Evolutionary conservation across 208 protist species (phyloP).

Genomic region (Trypanosoma congolense): DNA sequence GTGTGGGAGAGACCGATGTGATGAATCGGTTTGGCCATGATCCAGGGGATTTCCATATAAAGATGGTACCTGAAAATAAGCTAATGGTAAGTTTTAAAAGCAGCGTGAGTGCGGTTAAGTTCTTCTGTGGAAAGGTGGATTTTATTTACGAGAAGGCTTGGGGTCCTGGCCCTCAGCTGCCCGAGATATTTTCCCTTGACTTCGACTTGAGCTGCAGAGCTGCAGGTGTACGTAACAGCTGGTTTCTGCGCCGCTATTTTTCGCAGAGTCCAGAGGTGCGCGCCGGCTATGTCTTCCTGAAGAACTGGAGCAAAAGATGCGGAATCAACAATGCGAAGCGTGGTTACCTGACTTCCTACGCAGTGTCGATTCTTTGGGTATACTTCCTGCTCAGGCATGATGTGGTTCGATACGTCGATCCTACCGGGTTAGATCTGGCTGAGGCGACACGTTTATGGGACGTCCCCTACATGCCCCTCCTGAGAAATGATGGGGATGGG

Average conservation of each 20-base stretch:
- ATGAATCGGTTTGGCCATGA: too few relatives aligned
- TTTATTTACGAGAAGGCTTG: too few relatives aligned
- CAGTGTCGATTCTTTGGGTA: conserved; percentile 67
- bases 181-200: conserved; percentile 71
- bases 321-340: conserved; percentile 68
- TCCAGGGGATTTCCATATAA: too few relatives aligned
- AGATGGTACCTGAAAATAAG: too few relatives aligned
- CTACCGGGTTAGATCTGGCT: conserved; percentile 19
- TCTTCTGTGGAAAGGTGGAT: conserved; percentile 22
- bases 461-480: conserved; percentile 51
- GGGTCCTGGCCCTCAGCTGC: conserved; percentile 20
- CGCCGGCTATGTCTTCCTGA: conserved; percentile 62
- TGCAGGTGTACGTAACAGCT: conserved; percentile 77
- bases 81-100: background rate
- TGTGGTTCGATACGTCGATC: conserved; percentile 41
- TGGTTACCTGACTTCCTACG: conserved; percentile 80
- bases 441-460: conserved; percentile 21
- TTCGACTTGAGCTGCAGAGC: conserved; percentile 74
- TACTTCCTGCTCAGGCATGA: conserved; percentile 53
- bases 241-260: conserved; percentile 68
- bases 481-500: conserved; percentile 6
- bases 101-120: background rate
- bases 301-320: conserved; percentile 72
- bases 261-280: conserved; percentile 43
- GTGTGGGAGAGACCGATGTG: too few relatives aligned